Evolutionary conservation across 2,329 filamentous ascomycete species (phyloP), one percentile per base, ranked within the genome.

Genomic region (Blumeriella jaapii): DNA sequence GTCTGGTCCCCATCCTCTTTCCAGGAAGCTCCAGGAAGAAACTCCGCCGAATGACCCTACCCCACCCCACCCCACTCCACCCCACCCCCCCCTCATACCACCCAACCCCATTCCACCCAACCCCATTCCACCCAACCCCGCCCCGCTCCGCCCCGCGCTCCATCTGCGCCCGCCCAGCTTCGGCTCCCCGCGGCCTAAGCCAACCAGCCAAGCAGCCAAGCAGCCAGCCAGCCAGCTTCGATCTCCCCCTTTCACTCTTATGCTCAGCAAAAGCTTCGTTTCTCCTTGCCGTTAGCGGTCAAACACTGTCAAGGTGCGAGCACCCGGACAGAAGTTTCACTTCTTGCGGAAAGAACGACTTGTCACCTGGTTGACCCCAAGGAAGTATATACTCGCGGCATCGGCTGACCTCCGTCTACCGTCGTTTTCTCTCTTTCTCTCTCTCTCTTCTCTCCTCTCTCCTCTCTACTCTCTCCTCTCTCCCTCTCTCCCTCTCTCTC

Each of bases 351-450:
- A 27, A n/a, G n/a, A n/a, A n/a, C n/a, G n/a, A n/a, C n/a, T n/a
- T n/a, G n/a, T n/a, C n/a, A n/a, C n/a, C n/a, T n/a, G n/a, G n/a
- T n/a, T n/a, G n/a, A n/a, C n/a, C 29, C 17, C 12, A 19, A 29
- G 35, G 34, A 39, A 41, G 38, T 40, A 38, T 37, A 40, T 31
- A 25, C 27, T 26, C 14, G 29, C 40, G 14, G 25, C 22, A 29
- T 41, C 36, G 41, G 38, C 34, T 41, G 39, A 41, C 33, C 20
- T n/a, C n/a, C n/a, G n/a, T n/a, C n/a, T n/a, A n/a, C n/a, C n/a
- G n/a, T n/a, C 23, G 17, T 25, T 31, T 28, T 32, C 15, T 23
- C 8, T 30, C 42, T 30, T 36, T 28, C 39, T 12, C 17, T 25
- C 33, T 40, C 34, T 34, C 24, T n/a, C 25, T n/a, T 31, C n/a